Conservation (phyloP, 345 rosid genomes). For the Bruguiera parviflora region DNA sequence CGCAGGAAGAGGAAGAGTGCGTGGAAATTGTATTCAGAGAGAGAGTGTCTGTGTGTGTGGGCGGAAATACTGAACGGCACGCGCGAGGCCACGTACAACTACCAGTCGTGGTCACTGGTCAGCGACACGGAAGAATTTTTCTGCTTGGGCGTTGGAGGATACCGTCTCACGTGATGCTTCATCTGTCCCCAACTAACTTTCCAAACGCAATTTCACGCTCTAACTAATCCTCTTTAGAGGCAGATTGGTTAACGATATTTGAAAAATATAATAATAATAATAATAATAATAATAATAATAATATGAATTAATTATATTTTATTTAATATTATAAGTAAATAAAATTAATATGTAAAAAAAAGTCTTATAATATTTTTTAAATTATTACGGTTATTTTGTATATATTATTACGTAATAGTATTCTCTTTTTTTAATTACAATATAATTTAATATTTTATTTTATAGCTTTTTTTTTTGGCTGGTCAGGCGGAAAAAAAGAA, state of each 20-base stretch:
- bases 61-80: slow-evolving; percentile 8
- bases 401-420: too few relatives aligned
- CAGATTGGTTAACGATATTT: background rate
- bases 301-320: background rate
- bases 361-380: too few relatives aligned
- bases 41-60: too few relatives aligned
- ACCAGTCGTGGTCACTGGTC: slow-evolving; percentile 22
- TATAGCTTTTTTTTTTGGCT: too few relatives aligned
- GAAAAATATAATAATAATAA: background rate
- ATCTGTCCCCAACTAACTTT: slow-evolving; percentile 36
- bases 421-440: too few relatives aligned
- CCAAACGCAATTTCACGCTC: background rate
- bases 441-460: too few relatives aligned
- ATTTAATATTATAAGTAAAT: background rate
- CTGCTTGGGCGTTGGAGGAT: slow-evolving; percentile 14
- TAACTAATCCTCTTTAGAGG: slow-evolving; percentile 3
- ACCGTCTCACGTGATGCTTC: background rate
- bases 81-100: slow-evolving; percentile 22
- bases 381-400: too few relatives aligned
- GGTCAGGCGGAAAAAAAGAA: too few relatives aligned
- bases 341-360: too few relatives aligned
- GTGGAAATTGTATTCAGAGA: too few relatives aligned
- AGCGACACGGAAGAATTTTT: background rate
- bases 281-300: too few relatives aligned
- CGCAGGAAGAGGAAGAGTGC: too few relatives aligned